Percentiles rank a stretch among this genome's conserved stretches.
Conservation (phyloP, 768 basidiomycete species). For the Pleurotus cornucopiae region DNA sequence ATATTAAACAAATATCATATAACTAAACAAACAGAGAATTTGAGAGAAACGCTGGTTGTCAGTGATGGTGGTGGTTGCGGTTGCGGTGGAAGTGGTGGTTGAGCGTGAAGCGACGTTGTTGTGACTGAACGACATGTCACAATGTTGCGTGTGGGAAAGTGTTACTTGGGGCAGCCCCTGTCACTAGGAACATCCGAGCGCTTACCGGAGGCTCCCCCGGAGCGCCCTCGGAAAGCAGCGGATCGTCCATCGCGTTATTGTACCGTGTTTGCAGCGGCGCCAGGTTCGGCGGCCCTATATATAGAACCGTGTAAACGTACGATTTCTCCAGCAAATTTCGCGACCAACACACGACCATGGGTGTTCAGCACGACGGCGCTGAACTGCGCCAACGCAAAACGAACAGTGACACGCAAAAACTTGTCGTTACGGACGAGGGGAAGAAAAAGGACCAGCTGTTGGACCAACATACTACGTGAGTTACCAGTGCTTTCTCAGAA, state of each 20-base stretch:
- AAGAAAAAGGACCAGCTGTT: slow-evolving; percentile 69
- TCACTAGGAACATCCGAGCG: no score
- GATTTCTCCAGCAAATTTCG: not conserved
- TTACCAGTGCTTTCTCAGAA: not conserved
- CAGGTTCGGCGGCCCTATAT: no score
- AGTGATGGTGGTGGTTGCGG: no score
- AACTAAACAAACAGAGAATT: slow-evolving; percentile 18
- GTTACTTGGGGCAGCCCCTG: no score
- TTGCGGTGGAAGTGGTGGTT: no score
- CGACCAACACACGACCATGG: not conserved
- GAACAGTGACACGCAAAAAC: slow-evolving; percentile 18
- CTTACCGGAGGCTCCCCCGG: no score
- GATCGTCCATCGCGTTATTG: not conserved
- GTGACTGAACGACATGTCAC: no score
- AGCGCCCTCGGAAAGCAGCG: no score
- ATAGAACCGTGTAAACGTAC: not conserved
- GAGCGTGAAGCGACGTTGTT: no score
- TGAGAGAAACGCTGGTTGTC: slow-evolving; percentile 15
- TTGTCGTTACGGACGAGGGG: slow-evolving; percentile 63
- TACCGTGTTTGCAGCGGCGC: not conserved
- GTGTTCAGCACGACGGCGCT: not conserved
- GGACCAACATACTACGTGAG: slow-evolving; percentile 63
- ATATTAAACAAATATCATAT: slow-evolving; percentile 32
- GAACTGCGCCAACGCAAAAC: slow-evolving; percentile 4
- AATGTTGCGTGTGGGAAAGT: no score